Percentiles rank a stretch among this genome's conserved stretches.
phyloP scores from a whole-genome alignment of 345 rosid species.

The Eucalyptus pauciflora region DNA sequence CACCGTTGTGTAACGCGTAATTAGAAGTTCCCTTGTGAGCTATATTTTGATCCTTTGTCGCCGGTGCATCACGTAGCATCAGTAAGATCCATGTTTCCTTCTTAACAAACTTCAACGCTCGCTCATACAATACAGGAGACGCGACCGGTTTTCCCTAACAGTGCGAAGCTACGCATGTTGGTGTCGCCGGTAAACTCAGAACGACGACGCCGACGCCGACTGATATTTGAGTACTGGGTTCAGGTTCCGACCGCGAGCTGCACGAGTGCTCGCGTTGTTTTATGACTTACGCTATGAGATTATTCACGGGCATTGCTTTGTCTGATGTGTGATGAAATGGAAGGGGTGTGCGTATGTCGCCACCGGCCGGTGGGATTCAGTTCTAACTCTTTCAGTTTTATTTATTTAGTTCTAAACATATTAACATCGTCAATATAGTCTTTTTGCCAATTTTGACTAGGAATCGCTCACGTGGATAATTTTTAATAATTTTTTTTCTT shows the following conservation, averaged over 20 bases:
- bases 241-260: no score
- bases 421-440: not conserved
- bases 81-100: not conserved
- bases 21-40: not conserved
- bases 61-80: no score
- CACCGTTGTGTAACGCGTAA: not conserved
- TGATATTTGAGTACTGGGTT: no score
- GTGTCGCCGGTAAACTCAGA: not conserved
- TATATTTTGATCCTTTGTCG: no score
- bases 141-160: not conserved
- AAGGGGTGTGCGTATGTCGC: not conserved
- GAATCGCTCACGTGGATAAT: accelerated
- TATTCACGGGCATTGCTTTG: not conserved
- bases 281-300: not conserved
- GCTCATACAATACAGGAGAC: not conserved
- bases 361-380: no score
- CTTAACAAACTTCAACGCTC: not conserved
- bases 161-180: not conserved
- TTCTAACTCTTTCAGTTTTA: no score
- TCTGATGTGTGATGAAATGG: not conserved
- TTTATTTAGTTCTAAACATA: no score
- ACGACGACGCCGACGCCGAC: not conserved
- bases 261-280: not conserved
- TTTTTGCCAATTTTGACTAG: not conserved
- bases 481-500: not conserved